These are phyloP conservation scores for Trichomonas tenax DNA, from an alignment of 208 protist genomes.

Conservation along the genomic window DNA sequence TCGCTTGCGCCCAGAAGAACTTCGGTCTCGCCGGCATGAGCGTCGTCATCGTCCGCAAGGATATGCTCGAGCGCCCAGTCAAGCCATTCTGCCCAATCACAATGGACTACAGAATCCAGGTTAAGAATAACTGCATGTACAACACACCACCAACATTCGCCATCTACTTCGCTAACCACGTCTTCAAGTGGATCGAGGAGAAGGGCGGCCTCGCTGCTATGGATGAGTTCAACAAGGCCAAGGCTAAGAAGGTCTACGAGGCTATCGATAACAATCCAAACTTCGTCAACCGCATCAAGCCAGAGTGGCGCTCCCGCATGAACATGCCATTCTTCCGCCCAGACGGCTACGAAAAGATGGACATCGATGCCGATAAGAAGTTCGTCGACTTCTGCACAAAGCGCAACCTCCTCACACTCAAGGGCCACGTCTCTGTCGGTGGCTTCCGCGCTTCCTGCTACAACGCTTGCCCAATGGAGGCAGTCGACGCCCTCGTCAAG, in stretches of 20 bases:
- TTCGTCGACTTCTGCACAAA: neutral
- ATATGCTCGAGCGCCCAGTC: neutral
- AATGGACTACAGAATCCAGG: neutral
- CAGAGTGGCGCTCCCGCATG: neutral
- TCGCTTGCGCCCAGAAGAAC: constrained; percentile 14
- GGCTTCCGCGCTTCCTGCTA: neutral
- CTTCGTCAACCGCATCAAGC: neutral
- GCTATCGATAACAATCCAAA: neutral
- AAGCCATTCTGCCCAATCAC: neutral
- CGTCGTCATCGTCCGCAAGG: neutral
- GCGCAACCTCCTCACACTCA: neutral
- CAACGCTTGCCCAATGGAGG: neutral
- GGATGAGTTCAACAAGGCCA: neutral
- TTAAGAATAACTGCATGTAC: neutral
- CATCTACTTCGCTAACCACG: neutral
- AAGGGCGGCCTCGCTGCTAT: neutral
- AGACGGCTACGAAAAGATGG: neutral
- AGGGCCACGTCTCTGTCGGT: neutral
- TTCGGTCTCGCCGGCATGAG: neutral
- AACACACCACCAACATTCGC: constrained; percentile 15
- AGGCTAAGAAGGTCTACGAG: constrained; percentile 8
- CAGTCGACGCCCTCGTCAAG: neutral
- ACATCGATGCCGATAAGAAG: neutral
- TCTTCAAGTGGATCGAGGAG: constrained; percentile 19
- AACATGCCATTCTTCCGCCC: constrained; percentile 15